phyloP scores from a whole-genome alignment of 2,329 filamentous ascomycete species.

The Diaporthe velutina region DNA sequence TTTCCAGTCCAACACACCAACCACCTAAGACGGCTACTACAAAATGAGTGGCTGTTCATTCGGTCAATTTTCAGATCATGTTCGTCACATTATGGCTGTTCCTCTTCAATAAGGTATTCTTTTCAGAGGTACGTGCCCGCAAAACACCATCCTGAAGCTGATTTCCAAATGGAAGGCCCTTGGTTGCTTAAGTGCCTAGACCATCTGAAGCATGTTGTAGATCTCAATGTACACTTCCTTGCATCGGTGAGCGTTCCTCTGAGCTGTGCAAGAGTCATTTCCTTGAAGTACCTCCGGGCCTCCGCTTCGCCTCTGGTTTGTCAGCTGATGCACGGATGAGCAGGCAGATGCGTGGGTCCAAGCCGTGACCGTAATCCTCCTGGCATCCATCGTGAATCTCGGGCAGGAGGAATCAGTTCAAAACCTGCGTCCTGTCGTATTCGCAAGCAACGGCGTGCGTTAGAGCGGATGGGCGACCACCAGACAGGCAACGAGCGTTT shows the following conservation, averaged over 20 bases:
- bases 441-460: background rate
- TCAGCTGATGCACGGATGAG: conserved; percentile 19
- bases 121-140: background rate
- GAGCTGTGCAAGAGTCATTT: too few species aligned
- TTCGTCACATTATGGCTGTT: background rate
- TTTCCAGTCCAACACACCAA: background rate
- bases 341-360: conserved; percentile 22
- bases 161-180: background rate
- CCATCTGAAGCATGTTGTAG: background rate
- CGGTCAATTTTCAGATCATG: background rate
- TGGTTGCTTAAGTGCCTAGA: background rate
- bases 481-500: background rate
- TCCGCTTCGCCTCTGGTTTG: conserved; percentile 2
- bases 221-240: background rate
- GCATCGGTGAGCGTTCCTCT: background rate
- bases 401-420: background rate
- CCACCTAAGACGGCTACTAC: background rate
- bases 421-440: background rate
- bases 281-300: background rate
- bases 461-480: background rate
- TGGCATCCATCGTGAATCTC: background rate
- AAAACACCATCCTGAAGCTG: background rate
- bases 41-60: background rate
- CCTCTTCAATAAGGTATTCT: background rate
- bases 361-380: conserved; percentile 4